Conservation (phyloP, 2,329 filamentous ascomycete genomes). For the Paecilomyces sp. region DNA sequence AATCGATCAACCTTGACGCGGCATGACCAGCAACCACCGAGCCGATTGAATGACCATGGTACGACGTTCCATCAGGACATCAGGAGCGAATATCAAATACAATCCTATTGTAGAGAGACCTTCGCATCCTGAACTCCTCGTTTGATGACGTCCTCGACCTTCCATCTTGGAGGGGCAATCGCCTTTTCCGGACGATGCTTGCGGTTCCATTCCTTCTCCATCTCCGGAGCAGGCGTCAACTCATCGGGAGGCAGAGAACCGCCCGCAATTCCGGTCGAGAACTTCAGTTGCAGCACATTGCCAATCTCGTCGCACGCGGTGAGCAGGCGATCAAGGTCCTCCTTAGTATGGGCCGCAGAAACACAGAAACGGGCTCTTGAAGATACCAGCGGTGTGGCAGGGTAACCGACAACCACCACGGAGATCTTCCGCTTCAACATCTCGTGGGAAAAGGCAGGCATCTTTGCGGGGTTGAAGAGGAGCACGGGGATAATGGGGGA, state of each 20-base stretch:
- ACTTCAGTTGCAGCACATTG: constrained; percentile 88
- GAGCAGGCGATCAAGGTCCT: constrained; percentile 86
- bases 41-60: constrained; percentile 10
- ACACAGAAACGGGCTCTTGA: constrained; percentile 95
- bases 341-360: constrained; percentile 94
- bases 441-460: constrained; percentile 95
- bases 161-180: constrained; percentile 68
- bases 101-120: constrained; percentile 55
- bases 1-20: constrained; percentile 7
- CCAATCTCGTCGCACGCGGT: constrained; percentile 88
- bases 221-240: constrained; percentile 52
- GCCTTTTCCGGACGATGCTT: constrained; percentile 33
- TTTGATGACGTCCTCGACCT: constrained; percentile 64
- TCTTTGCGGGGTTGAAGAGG: constrained; percentile 97
- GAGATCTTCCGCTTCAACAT: constrained; percentile 98
- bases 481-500: constrained; percentile 92
- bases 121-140: constrained; percentile 71
- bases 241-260: constrained; percentile 70
- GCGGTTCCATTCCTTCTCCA: constrained; percentile 60
- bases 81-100: background rate
- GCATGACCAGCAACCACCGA: constrained; percentile 30
- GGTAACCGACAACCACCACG: constrained; percentile 94
- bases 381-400: constrained; percentile 88
- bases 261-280: constrained; percentile 90
- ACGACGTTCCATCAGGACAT: constrained; percentile 4